Base-by-base conservation (phyloP, 768 basidiomycete genomes). In the Plicaturopsis crispa region DNA sequence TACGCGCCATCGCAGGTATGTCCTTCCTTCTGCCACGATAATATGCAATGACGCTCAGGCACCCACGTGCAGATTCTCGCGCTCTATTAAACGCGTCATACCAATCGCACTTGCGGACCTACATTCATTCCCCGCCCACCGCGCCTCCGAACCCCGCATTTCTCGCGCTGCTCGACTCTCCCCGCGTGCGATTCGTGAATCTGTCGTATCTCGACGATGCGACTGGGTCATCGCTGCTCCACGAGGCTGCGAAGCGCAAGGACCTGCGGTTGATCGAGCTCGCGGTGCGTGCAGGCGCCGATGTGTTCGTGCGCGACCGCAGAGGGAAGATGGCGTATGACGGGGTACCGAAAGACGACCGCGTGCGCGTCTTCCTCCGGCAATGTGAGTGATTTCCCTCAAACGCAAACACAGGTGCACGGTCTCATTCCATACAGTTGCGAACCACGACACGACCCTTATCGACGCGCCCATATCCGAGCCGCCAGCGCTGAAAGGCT, bases 261-360 rank as follows among this genome's bases (percentile, higher is more conserved):
- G 89, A 96, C 51, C 61, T 94, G 16, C 68, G 78, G 4, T 61
- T 94, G 14, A 75, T 94, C 19, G 87, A 94, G 51, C 70, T 90
- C n/a, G 82, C 79, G 0, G 76, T 92, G 2, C 74, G 83, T 17
- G 82, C 84, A 6, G 91, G 91, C 0, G 90, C 88, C 0, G 90
- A 93, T 52, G 84, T 93, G 4, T 93, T 93, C 51, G 80, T 84
- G 2, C 69, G 90, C 4, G 84, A 94, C 57, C 67, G 79, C 16
- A 69, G 61, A 43, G 91, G 92, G 12, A 81, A 70, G 49, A 73
- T 66, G 64, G 81, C 64, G 5, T 75, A 69, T 52, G 90, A 76
- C 13, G 78, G 80, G 4, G 61, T 63, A n/a, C 76, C 78, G 6
- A 85, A 81, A 51, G 87, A 88, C 35, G 89, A 94, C 50, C 69